Percentiles rank a stretch among this genome's conserved stretches.
phyloP scores from a whole-genome alignment of 345 rosid genomes.

The Brassica juncea region DNA sequence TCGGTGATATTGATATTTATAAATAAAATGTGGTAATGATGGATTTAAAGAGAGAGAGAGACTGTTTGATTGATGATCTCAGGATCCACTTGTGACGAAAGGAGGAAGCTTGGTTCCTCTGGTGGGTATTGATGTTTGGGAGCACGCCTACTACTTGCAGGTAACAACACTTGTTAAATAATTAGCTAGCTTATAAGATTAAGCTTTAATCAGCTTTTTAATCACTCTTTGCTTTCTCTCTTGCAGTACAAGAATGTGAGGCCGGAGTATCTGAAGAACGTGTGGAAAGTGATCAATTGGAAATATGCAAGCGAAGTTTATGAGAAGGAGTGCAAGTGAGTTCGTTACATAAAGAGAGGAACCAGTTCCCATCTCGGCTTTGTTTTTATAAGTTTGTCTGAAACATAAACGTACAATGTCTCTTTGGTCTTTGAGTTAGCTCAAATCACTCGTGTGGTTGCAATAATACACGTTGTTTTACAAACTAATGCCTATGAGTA shows the following conservation, averaged over 20 bases:
- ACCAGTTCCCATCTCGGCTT: slow-evolving; percentile 7
- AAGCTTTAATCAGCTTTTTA: neutral
- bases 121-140: slow-evolving; percentile 97
- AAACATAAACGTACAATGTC: slow-evolving; percentile 16
- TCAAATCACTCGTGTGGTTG: slow-evolving; percentile 20
- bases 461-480: neutral
- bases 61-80: slow-evolving; percentile 18
- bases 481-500: neutral
- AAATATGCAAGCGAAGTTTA: slow-evolving; percentile 71
- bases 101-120: slow-evolving; percentile 75
- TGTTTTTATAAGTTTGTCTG: slow-evolving; percentile 13
- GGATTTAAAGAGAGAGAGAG: neutral
- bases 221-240: neutral
- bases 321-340: slow-evolving; percentile 56
- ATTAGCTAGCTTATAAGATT: slow-evolving; percentile 3
- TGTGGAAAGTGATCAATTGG: slow-evolving; percentile 96
- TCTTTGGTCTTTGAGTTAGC: slow-evolving; percentile 28
- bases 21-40: neutral
- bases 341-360: slow-evolving; percentile 15
- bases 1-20: neutral
- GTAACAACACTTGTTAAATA: slow-evolving; percentile 40
- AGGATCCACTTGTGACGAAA: slow-evolving; percentile 92
- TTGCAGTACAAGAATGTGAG: slow-evolving; percentile 88
- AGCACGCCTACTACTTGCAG: slow-evolving; percentile 98
- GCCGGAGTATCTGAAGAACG: slow-evolving; percentile 87